Conservation (phyloP, 2,329 filamentous ascomycete genomes). For the Alternaria solani region DNA sequence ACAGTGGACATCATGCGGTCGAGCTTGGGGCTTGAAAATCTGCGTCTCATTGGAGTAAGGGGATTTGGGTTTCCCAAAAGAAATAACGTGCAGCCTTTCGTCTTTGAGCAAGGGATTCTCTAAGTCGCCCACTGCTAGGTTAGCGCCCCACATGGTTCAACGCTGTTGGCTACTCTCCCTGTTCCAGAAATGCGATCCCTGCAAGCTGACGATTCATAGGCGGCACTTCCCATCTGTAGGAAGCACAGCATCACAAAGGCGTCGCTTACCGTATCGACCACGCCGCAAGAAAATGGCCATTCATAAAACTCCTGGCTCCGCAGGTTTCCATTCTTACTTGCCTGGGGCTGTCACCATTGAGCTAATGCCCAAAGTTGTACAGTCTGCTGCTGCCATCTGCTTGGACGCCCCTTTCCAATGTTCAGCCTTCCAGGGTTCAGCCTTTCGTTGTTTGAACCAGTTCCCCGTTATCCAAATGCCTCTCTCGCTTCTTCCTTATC, state of each 20-base stretch:
- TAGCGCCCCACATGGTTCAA: constrained; percentile 1
- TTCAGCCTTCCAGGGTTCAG: neutral
- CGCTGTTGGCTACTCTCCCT: neutral
- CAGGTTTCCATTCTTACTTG: neutral
- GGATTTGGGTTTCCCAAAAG: neutral
- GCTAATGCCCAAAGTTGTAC: neutral
- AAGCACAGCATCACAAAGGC: neutral
- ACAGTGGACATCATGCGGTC: neutral
- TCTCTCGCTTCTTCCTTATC: neutral
- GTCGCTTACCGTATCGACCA: neutral
- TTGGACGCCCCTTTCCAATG: neutral
- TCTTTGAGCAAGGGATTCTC: neutral
- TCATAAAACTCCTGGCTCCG: neutral
- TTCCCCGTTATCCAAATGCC: neutral
- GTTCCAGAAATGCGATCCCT: neutral
- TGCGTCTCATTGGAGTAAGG: neutral
- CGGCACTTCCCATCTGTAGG: neutral
- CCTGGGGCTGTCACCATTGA: neutral
- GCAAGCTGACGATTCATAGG: neutral
- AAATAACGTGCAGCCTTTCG: neutral
- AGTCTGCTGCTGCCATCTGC: neutral
- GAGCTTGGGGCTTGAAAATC: neutral
- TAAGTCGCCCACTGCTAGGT: neutral
- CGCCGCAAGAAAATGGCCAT: neutral
- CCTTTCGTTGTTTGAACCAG: neutral